Evolutionary conservation across 176 grass and related monocot species (phyloP).

Genomic region (Juncus inflexus): DNA sequence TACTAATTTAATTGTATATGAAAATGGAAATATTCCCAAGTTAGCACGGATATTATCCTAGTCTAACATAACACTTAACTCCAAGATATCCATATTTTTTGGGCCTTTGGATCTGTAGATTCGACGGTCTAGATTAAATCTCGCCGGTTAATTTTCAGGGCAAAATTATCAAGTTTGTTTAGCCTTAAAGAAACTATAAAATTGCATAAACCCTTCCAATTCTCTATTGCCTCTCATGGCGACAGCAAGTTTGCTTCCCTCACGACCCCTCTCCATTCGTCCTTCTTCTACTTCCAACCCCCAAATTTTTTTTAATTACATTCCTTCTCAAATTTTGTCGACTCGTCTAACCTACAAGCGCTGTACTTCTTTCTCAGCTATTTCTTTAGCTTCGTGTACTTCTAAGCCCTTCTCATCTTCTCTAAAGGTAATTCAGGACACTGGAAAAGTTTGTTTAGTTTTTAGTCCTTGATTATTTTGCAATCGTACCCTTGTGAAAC

Average conservation of each 20-base stretch:
- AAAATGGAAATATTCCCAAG: too few species aligned
- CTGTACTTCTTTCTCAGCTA: background rate
- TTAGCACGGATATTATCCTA: too few species aligned
- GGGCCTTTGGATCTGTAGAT: too few species aligned
- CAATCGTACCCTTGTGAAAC: background rate
- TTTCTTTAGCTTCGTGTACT: conserved; percentile 18
- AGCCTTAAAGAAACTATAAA: too few species aligned
- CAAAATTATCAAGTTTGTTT: too few species aligned
- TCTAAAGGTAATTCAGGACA: conserved; percentile 12
- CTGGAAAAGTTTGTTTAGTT: background rate
- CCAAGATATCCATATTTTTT: too few species aligned
- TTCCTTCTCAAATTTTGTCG: conserved; percentile 1
- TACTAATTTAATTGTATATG: too few species aligned
- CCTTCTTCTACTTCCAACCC: background rate
- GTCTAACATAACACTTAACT: too few species aligned
- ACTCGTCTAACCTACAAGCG: background rate
- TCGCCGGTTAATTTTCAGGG: too few species aligned
- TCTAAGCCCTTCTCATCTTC: conserved; percentile 23
- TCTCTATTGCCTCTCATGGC: conserved; percentile 10
- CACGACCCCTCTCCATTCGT: conserved; percentile 10
- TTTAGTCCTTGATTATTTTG: conserved; percentile 1
- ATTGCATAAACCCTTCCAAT: background rate
- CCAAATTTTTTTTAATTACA: too few species aligned
- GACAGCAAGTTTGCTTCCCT: background rate
- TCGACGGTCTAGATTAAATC: too few species aligned